These are phyloP conservation scores for Acidomyces sp. DNA, from an alignment of 495 filamentous ascomycete species.

Conservation along the genomic window DNA sequence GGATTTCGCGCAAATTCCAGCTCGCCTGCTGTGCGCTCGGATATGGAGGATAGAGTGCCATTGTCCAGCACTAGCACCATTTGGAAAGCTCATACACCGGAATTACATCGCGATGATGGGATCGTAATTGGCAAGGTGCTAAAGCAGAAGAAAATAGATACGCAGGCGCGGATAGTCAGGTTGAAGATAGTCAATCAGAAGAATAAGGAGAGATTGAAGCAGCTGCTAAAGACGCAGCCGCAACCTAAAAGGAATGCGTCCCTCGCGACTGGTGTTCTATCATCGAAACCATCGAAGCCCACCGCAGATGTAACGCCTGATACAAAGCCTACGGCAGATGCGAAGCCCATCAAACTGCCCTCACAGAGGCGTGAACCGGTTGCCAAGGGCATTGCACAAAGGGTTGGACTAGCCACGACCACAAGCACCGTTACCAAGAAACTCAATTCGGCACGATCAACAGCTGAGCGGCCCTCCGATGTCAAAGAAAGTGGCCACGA, in stretches of 20 bases:
- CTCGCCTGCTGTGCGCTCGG: slow-evolving; percentile 14
- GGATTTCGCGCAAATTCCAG: slow-evolving; percentile 14
- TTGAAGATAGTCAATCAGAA: slow-evolving; percentile 14
- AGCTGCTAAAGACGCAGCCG: slow-evolving; percentile 13
- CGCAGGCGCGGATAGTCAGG: slow-evolving; percentile 13
- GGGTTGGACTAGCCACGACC: slow-evolving; percentile 7
- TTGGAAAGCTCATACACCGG: slow-evolving; percentile 3
- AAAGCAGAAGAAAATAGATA: not conserved
- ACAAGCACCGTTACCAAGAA: not conserved
- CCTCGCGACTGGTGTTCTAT: no score
- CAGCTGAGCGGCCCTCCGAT: no score
- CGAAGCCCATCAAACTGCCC: not conserved
- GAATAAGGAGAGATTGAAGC: slow-evolving; percentile 1
- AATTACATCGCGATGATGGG: slow-evolving; percentile 4
- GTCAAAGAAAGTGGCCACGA: no score
- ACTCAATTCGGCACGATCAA: no score
- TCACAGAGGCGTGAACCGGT: not conserved
- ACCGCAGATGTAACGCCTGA: not conserved
- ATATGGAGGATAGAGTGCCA: slow-evolving; percentile 8
- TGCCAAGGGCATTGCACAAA: slow-evolving; percentile 13
- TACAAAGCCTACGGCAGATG: slow-evolving; percentile 1
- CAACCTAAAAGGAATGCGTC: slow-evolving; percentile 2
- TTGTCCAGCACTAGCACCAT: not conserved
- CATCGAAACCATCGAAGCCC: not conserved
- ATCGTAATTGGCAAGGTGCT: slow-evolving; percentile 4